A percentile compares a stretch with the other conserved stretches of the same genome.
These are phyloP conservation scores for Apophysomyces ossiformis DNA, from an alignment of 371 early-diverging fungal genomes.

Conservation along the genomic window DNA sequence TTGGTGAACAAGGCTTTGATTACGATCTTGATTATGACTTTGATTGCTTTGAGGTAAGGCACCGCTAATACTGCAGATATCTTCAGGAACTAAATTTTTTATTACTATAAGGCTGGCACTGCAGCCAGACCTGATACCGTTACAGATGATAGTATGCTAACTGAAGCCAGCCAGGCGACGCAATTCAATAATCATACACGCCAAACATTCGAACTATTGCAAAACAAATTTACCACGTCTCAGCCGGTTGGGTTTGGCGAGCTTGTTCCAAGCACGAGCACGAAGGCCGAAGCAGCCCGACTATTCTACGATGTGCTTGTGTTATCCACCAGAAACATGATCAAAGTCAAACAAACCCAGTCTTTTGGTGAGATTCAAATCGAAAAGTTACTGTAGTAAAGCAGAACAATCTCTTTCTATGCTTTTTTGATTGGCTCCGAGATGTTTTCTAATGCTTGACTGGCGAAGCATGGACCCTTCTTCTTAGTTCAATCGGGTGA, in stretches of 20 bases:
- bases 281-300: conserved; percentile 73
- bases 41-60: conserved; percentile 25
- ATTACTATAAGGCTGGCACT: not conserved
- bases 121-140: not conserved
- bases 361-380: conserved; percentile 87
- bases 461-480: no score
- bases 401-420: not conserved
- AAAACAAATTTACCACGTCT: conserved; percentile 22
- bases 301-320: conserved; percentile 93
- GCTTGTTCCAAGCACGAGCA: conserved; percentile 40
- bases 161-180: conserved; percentile 27
- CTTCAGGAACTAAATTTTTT: not conserved
- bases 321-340: conserved; percentile 83
- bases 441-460: no score
- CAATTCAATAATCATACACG: conserved; percentile 28
- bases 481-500: no score
- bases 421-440: not conserved
- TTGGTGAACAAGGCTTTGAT: conserved; percentile 14
- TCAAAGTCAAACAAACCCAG: conserved; percentile 80
- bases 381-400: conserved; percentile 20
- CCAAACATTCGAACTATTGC: conserved; percentile 31
- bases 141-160: conserved; percentile 14
- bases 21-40: conserved; percentile 28
- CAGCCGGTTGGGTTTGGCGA: conserved; percentile 31
- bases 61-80: not conserved